Conservation (phyloP, 169 alveolate species). For the Plasmodium coatneyi region DNA sequence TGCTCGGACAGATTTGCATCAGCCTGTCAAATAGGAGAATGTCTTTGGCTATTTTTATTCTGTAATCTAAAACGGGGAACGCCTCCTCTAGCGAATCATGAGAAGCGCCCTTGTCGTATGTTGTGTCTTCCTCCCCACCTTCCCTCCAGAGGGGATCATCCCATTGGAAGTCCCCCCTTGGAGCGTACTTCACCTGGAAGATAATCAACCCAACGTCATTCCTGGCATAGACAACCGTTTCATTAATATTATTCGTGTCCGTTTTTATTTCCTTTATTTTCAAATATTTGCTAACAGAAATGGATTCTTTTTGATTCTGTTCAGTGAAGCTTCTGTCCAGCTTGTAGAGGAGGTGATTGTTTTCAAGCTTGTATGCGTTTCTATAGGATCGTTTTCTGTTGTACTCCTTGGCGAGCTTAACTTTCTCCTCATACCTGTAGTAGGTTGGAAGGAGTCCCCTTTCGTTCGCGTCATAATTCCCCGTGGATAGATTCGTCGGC, state of each 20-base stretch:
- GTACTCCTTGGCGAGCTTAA: conserved; percentile 41
- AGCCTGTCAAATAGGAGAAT: conserved; percentile 48
- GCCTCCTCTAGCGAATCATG: neutral
- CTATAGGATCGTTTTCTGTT: neutral
- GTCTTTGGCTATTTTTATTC: conserved; percentile 30
- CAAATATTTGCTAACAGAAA: conserved; percentile 48
- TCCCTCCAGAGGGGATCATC: neutral
- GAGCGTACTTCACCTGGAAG: conserved; percentile 1
- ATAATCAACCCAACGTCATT: conserved; percentile 78
- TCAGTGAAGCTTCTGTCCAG: conserved; percentile 13
- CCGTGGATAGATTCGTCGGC: conserved; percentile 12
- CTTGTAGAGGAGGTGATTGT: conserved; percentile 1
- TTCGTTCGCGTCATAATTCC: neutral
- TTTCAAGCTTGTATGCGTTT: conserved; percentile 11
- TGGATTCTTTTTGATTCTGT: neutral
- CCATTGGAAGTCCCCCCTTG: neutral
- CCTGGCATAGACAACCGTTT: conserved; percentile 79
- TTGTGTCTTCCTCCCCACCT: neutral
- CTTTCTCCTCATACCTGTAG: neutral
- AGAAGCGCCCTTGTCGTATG: neutral
- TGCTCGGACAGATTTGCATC: conserved; percentile 49
- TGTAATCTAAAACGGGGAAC: conserved; percentile 1
- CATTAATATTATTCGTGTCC: conserved; percentile 70
- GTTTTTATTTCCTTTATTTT: conserved; percentile 80
- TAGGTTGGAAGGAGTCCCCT: conserved; percentile 9